Base-by-base conservation (phyloP, 306 rosid species). In the Pachyrhizus erosus region DNA sequence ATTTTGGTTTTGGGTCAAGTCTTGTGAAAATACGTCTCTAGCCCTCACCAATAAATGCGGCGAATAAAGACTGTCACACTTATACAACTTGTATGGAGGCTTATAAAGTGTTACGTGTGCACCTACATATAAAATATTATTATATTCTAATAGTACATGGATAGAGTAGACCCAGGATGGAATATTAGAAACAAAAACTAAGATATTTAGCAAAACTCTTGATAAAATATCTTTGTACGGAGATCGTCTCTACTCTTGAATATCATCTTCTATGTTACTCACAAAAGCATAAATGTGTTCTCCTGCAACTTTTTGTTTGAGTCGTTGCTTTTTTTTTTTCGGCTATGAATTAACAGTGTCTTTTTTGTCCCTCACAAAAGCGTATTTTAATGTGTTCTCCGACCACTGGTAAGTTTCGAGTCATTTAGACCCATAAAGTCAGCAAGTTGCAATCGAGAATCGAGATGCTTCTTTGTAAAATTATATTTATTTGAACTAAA, bases 1-100 rank as follows among this genome's bases (percentile, higher is more conserved):
- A 31, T 76, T 54, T 67, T 48, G 18, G 65, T 76, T 54, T 67
- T 48, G 18, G 65, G 14, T 17, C 17, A 60, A 27, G 4, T 43
- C 39, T 5, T 57, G 7, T 55, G 68, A 67, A 84, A 75, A 42
- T 67, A 75, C 87, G 26, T 48, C 70, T 26, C 52, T 69, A 68
- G 1, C 65, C 76, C 48, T 48, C 37, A 43, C 73, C 73, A 66
- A n/a, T 51, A 68, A 80, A 60, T 80, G 85, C 78, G 85, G 83
- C 83, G 82, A 66, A 49, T 70, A 68, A 83, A 68, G 46, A 39
- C 52, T 60, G 62, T 27, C 79, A 49, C 74, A n/a, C 67, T 9
- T 76, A 20, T 68, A 17, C 64, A 75, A 57, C 82, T 76, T 69
- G 45, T 14, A 29, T 15, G 34, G 20, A 54, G 42, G 3, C 13